Base-by-base conservation (phyloP, 75 land plant species). In the Azolla pinnata region DNA sequence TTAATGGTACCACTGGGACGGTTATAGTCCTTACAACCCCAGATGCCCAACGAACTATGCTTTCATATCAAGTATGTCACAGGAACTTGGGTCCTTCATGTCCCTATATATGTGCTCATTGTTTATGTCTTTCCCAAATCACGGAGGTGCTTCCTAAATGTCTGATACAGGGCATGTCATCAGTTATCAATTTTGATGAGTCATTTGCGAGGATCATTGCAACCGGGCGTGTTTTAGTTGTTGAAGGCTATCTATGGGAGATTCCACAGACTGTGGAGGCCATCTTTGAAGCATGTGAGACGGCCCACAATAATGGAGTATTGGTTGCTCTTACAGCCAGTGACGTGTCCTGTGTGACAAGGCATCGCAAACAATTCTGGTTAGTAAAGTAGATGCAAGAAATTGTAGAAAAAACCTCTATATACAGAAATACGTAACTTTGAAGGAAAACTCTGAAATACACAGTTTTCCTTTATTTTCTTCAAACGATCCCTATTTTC, bases 11-110 rank as follows among this genome's bases (percentile, higher is more conserved):
- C 9, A 92, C 98, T 31, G 98, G 98, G 28, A 92, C 96, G 24
- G 98, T 92, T 7, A 89, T 92, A 29, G 98, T 92, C 64, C 77
- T 92, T 25, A 92, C 98, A 16, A 92, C 98, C 29, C 86, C 87
- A 12, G 98, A 92, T 88, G 98, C 98, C 25, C 98, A 92, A 64
- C 83, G 98, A 8, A 89, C 98, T 35, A 92, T 92, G 98, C 90
- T 92, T 72, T 84, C 98, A 33, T 88, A 92, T 70, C 87, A 80
- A 82, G 98, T 92, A 10, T 60, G 62, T 42, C 7, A 23, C 35
- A 1, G 9, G 29, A 31, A n/a, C n/a, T n/a, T n/a, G n/a, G n/a
- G n/a, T n/a, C n/a, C n/a, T n/a, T n/a, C n/a, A 17, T 10, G 10
- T 42, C 44, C 44, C 44, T 42, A 17, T 42, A 42, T 42, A 10